Evolutionary conservation across 495 filamentous ascomycete genomes (phyloP).

Genomic region (Penicillium silybi): DNA sequence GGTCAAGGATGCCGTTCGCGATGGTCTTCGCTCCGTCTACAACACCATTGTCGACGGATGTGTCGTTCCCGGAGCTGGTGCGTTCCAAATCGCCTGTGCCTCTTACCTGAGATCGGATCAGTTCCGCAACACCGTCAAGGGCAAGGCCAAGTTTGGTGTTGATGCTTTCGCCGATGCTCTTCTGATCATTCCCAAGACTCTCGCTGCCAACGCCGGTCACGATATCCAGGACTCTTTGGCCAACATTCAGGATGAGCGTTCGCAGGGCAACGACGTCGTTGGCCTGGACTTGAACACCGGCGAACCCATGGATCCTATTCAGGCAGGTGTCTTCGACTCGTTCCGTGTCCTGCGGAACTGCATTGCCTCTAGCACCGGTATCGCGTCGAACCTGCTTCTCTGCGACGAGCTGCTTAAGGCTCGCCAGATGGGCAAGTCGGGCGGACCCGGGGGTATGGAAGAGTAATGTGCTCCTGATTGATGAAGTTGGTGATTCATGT

Average conservation of each 20-base stretch:
- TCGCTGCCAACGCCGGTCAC: conserved; percentile 93
- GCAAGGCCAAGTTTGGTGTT: conserved; percentile 94
- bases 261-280: conserved; percentile 71
- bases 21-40: conserved; percentile 91
- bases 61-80: conserved; percentile 90
- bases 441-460: conserved; percentile 44
- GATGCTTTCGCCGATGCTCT: conserved; percentile 92
- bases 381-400: conserved; percentile 90
- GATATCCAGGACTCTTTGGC: conserved; percentile 93
- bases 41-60: conserved; percentile 97
- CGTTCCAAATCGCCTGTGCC: conserved; percentile 93
- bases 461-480: conserved; percentile 35
- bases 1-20: conserved; percentile 94
- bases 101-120: conserved; percentile 79
- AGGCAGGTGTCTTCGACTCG: conserved; percentile 91
- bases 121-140: conserved; percentile 85
- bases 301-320: conserved; percentile 92
- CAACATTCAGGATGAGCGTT: conserved; percentile 75
- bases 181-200: conserved; percentile 91
- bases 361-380: conserved; percentile 89
- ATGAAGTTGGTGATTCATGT: conserved; percentile 24
- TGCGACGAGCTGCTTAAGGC: conserved; percentile 98
- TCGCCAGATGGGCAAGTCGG: conserved; percentile 73
- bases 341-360: conserved; percentile 92
- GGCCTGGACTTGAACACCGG: conserved; percentile 84